phyloP scores from a whole-genome alignment of 768 basidiomycete species.

The Tricholoma sp. region DNA sequence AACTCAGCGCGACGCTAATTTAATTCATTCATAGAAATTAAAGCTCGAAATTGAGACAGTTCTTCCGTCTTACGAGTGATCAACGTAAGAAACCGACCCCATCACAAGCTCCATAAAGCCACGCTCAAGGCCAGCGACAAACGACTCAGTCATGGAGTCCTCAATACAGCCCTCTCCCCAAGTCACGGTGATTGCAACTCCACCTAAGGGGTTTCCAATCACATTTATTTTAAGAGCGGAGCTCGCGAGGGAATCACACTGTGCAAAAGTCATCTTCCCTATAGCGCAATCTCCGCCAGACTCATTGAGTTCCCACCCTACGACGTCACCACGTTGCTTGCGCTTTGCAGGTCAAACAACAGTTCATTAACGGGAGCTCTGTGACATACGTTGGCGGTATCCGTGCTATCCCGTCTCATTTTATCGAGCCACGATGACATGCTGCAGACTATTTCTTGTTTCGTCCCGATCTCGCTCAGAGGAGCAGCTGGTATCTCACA shows the following conservation, averaged over 20 bases:
- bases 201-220: constrained; percentile 21
- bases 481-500: constrained; percentile 19
- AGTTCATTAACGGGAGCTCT: constrained; percentile 30
- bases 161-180: constrained; percentile 22
- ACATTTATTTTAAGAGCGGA: constrained; percentile 25
- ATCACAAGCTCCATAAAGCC: constrained; percentile 8
- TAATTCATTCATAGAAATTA: no score
- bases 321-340: constrained; percentile 16
- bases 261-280: constrained; percentile 23
- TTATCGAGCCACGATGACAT: constrained; percentile 1
- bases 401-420: constrained; percentile 23
- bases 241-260: constrained; percentile 23
- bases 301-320: constrained; percentile 20
- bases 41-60: no score
- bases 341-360: constrained; percentile 21
- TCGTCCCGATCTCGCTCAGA: constrained; percentile 30
- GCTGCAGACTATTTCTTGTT: constrained; percentile 15
- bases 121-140: constrained; percentile 15
- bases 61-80: no score
- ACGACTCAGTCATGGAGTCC: constrained; percentile 17
- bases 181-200: constrained; percentile 19
- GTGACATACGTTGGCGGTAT: constrained; percentile 21
- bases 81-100: not conserved
- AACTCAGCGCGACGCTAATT: no score
- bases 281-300: constrained; percentile 20